Conservation (phyloP, 768 basidiomycete genomes). For the Kwoniella europaea region DNA sequence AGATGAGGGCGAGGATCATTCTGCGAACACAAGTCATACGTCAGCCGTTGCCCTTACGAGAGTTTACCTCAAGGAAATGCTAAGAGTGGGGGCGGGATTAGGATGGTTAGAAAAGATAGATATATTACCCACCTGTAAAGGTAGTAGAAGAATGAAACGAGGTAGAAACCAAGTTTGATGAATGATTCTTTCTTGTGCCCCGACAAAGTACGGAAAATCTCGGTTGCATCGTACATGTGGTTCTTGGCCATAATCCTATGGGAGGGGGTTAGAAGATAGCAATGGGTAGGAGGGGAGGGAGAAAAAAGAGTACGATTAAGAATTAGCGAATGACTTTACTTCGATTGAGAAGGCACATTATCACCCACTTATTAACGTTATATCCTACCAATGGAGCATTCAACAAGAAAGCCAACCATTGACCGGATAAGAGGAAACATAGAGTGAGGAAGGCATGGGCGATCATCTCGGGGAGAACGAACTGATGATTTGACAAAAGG, state of each 20-base stretch:
- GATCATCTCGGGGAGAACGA: constrained; percentile 94
- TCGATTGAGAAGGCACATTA: too few species aligned
- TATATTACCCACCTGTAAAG: constrained; percentile 63
- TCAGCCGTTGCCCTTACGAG: background rate
- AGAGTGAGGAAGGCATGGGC: constrained; percentile 89
- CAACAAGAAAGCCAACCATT: constrained; percentile 90
- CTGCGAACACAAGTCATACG: constrained; percentile 57
- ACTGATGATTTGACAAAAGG: constrained; percentile 63
- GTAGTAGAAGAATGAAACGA: constrained; percentile 70
- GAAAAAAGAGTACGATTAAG: background rate
- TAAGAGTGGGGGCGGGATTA: background rate
- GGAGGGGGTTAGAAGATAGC: background rate
- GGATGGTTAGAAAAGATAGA: background rate
- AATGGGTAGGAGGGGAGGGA: background rate
- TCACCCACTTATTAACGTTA: constrained; percentile 89
- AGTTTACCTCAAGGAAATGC: too few species aligned
- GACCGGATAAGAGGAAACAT: constrained; percentile 90
- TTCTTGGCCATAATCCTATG: constrained; percentile 84
- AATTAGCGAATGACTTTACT: too few species aligned
- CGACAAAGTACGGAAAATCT: constrained; percentile 93
- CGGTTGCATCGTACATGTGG: constrained; percentile 99
- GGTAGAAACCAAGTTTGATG: constrained; percentile 75
- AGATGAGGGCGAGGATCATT: constrained; percentile 86
- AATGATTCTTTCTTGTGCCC: constrained; percentile 96
- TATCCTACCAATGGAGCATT: constrained; percentile 85